Evolutionary conservation across 805 yeast species (phyloP), one percentile per base, ranked within the genome.

Genomic region (Saccharomyces kudriavzevii): DNA sequence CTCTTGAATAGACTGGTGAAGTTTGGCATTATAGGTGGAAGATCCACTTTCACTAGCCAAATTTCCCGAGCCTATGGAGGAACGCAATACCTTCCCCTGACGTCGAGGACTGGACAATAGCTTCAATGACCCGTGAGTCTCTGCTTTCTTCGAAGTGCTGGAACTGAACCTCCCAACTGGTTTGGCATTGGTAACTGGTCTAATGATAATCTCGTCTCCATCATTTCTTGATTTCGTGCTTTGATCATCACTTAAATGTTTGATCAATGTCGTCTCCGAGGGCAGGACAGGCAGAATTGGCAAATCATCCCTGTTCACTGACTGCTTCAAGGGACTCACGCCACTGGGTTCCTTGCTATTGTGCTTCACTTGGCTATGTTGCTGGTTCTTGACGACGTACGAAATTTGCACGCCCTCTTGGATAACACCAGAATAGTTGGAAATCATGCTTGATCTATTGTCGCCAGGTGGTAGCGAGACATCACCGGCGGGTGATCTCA

Each of bases 401-500:
- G 70, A 64, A 2, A 67, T 59, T 14, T 63, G 67, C 8, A 68
- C 65, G 22, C 69, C 71, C 48, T 68, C 70, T 35, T 66, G 69
- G 2, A 66, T 57, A 11, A 66, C 64, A 13, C 70, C 71, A 6
- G 70, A 66, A 53, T 68, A 68, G 45, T 56, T 56, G 3, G 71
- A 68, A 26, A 64, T 56, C 58, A 64, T 59, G 52, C 71, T 66
- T 17, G 57, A 59, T 46, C 55, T 45, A 26, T 52, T 46, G 14
- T 25, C 57, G 27, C 55, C 47, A 9, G 58, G 52, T 4, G 52
- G 43, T 10, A 52, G 29, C 14, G 59, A 49, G 20, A 52, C 52
- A 17, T 46, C 35, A 10, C 59, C 60, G 20, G 54, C 58, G 14
- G 60, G 55, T 27, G 60, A 54, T 20, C 53, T 51, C 35, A 47